Evolutionary conservation across 176 grass and related monocot genomes (phyloP).

Genomic region (bread wheat (Triticum aestivum)): DNA sequence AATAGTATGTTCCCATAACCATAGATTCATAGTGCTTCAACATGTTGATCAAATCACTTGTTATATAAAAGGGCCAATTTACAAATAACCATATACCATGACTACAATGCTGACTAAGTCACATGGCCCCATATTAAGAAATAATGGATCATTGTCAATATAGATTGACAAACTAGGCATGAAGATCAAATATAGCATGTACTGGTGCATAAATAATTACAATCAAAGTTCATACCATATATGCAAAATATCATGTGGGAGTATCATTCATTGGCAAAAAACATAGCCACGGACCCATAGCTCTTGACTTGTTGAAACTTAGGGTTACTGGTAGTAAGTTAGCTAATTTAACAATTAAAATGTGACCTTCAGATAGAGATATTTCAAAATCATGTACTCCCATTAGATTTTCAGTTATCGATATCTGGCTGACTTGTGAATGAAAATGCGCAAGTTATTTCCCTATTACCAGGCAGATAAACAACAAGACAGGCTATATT

Average conservation of each 20-base stretch:
- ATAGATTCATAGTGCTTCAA: slow-evolving; percentile 5
- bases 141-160: slow-evolving; percentile 10
- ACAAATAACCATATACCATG: slow-evolving; percentile 15
- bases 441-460: slow-evolving; percentile 17
- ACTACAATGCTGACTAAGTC: slow-evolving; percentile 36
- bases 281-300: background rate
- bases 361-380: background rate
- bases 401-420: background rate
- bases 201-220: slow-evolving; percentile 15
- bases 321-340: background rate
- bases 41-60: slow-evolving; percentile 19
- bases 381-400: background rate
- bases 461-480: background rate
- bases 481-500: background rate
- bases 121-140: background rate
- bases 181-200: slow-evolving; percentile 15
- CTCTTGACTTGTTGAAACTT: background rate
- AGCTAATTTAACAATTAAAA: background rate
- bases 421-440: background rate
- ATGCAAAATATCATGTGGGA: background rate
- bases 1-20: slow-evolving; percentile 9
- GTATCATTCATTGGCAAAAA: background rate
- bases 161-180: slow-evolving; percentile 8
- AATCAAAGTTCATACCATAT: slow-evolving; percentile 7
- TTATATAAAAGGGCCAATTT: slow-evolving; percentile 29